Conservation (phyloP, 768 basidiomycete species). For the Naganishia randhawae region DNA sequence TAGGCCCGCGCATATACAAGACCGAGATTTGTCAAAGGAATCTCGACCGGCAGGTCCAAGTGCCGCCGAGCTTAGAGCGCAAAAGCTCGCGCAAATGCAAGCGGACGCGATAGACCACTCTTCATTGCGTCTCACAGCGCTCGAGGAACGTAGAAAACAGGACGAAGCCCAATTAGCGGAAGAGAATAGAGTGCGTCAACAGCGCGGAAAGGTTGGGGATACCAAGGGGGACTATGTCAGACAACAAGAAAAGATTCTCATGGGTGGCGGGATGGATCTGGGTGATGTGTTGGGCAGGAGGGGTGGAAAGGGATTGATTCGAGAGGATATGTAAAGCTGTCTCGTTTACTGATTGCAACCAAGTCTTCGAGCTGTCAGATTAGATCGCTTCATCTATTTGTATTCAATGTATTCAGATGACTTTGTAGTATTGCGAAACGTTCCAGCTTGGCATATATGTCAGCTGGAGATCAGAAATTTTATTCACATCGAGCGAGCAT, state of each 20-base stretch:
- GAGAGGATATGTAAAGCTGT: slow-evolving; percentile 31
- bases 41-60: background rate
- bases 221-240: slow-evolving; percentile 78
- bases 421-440: background rate
- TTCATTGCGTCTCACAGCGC: slow-evolving; percentile 66
- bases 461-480: background rate
- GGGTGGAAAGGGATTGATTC: slow-evolving; percentile 48
- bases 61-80: slow-evolving; percentile 57
- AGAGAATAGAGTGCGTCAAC: slow-evolving; percentile 63
- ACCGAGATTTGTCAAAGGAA: background rate
- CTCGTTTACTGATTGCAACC: background rate
- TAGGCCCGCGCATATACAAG: background rate
- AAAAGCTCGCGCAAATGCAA: slow-evolving; percentile 87
- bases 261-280: slow-evolving; percentile 58
- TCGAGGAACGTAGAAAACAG: slow-evolving; percentile 65
- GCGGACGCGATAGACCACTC: slow-evolving; percentile 66
- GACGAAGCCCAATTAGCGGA: slow-evolving; percentile 74
- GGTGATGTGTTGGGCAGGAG: slow-evolving; percentile 45
- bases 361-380: background rate
- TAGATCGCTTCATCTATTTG: background rate
- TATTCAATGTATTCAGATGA: background rate
- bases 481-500: background rate
- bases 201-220: slow-evolving; percentile 58
- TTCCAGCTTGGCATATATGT: background rate
- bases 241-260: slow-evolving; percentile 77